A percentile compares a stretch with the other conserved stretches of the same genome.
These are phyloP conservation scores for Fusarium tjaetaba DNA, from an alignment of 2,329 filamentous ascomycete species.

Conservation along the genomic window DNA sequence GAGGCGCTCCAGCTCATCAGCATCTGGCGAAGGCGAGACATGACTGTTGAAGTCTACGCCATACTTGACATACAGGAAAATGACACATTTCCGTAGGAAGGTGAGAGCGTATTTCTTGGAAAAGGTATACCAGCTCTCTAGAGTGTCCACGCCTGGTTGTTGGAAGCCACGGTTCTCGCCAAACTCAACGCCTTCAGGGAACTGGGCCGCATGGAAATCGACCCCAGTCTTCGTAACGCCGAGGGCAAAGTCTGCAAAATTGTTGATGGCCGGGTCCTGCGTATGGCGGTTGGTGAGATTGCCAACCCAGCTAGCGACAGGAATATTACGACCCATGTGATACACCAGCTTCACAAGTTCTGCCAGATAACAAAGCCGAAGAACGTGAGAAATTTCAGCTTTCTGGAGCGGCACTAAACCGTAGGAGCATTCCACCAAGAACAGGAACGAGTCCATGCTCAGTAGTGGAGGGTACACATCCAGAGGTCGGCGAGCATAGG, in stretches of 20 bases:
- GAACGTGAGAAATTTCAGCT: constrained; percentile 79
- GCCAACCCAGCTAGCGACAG: constrained; percentile 59
- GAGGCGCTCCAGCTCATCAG: constrained; percentile 84
- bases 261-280: constrained; percentile 59
- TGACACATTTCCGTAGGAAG: constrained; percentile 85
- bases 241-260: constrained; percentile 66
- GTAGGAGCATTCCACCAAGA: constrained; percentile 82
- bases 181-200: constrained; percentile 35
- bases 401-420: constrained; percentile 73
- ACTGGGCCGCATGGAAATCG: constrained; percentile 50
- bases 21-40: constrained; percentile 69
- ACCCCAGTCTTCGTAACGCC: constrained; percentile 58
- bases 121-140: constrained; percentile 67
- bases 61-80: constrained; percentile 88
- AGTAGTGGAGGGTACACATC: constrained; percentile 68
- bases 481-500: constrained; percentile 53
- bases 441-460: constrained; percentile 77
- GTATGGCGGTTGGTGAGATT: constrained; percentile 55
- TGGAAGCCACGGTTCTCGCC: constrained; percentile 61
- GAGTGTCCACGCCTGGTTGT: constrained; percentile 63
- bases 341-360: constrained; percentile 87
- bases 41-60: constrained; percentile 87
- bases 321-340: constrained; percentile 66
- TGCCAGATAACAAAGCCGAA: constrained; percentile 88
- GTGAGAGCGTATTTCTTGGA: constrained; percentile 86